Conservation (phyloP, 768 basidiomycete genomes). For the Collybia sp. region DNA sequence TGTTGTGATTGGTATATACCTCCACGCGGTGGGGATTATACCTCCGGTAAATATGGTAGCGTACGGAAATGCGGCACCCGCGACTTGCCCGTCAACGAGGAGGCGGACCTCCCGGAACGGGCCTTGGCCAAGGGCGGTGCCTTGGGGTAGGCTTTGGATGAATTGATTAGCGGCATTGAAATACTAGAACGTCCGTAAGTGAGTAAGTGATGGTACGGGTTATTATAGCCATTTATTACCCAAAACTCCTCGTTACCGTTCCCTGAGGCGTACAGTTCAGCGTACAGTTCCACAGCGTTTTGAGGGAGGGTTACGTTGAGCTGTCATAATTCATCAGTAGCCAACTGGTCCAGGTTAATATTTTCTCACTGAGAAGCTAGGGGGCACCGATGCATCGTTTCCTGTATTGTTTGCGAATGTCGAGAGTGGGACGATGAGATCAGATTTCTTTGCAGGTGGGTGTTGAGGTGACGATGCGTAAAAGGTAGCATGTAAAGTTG, state of each 20-base stretch:
- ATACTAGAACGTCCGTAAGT: conserved; percentile 38
- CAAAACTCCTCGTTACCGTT: conserved; percentile 66
- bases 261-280: conserved; percentile 69
- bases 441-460: conserved; percentile 56
- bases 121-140: conserved; percentile 35
- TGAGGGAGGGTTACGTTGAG: conserved; percentile 64
- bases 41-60: conserved; percentile 75
- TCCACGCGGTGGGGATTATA: conserved; percentile 66
- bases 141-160: conserved; percentile 46
- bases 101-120: conserved; percentile 48
- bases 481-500: conserved; percentile 67
- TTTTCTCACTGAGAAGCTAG: conserved; percentile 54
- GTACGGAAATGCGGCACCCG: conserved; percentile 47
- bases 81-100: conserved; percentile 40
- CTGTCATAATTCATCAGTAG: conserved; percentile 23
- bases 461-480: conserved; percentile 51
- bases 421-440: conserved; percentile 66
- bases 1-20: conserved; percentile 25
- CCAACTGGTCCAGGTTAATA: too few relatives aligned
- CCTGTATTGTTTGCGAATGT: conserved; percentile 59
- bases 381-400: conserved; percentile 74
- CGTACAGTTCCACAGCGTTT: conserved; percentile 63
- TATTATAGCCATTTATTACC: conserved; percentile 31
- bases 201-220: background rate
- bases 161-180: conserved; percentile 65